Evolutionary conservation across 768 basidiomycete genomes (phyloP), one percentile per base, ranked within the genome.

Genomic region (Tylopilus vinaceipallidus): DNA sequence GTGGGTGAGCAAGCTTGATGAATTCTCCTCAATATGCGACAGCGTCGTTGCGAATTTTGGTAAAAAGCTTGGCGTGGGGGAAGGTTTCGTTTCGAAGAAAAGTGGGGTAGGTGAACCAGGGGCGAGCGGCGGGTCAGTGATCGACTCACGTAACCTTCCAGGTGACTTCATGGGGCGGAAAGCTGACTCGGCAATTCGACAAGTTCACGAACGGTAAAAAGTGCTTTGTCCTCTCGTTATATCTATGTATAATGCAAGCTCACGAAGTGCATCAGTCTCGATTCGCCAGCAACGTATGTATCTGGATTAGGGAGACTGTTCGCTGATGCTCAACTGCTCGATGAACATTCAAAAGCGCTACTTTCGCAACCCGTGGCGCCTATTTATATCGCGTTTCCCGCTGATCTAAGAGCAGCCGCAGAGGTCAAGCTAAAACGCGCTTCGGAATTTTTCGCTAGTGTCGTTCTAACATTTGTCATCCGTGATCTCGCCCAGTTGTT

Each of bases 401-500:
- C 66, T 36, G 84, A 91, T 49, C 64, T 86, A 53, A 83, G 85
- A 46, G 57, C 62, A 35, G 77, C 81, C 10, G 77, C 86, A 49
- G 91, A 94, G 63, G 73, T 78, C 59, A 86, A 83, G 66, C 79
- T 95, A 49, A 84, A 81, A 63, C 85, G 87, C 54, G 78, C 83
- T 29, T 91, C 90, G n/a, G 90, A 95, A 62, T 95, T 95, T 66
- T 95, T 95, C 59, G 88, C 88, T 22, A 88, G 78, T 45, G 91
- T 94, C 53, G 82, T 95, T 47, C 75, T 93, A 53, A 88, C 88
- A 16, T 94, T 95, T 65, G 91, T 95, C 60, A 83, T 95, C 60
- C 83, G 84, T 45, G 91, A 94, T 66, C 76, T 93, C 55, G 88
- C 89, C 35, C 83, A 86, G 60, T 71, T 95, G 42, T 75, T 95